phyloP scores from a whole-genome alignment of 805 yeast species.

The Ogataea nitratoaversa region DNA sequence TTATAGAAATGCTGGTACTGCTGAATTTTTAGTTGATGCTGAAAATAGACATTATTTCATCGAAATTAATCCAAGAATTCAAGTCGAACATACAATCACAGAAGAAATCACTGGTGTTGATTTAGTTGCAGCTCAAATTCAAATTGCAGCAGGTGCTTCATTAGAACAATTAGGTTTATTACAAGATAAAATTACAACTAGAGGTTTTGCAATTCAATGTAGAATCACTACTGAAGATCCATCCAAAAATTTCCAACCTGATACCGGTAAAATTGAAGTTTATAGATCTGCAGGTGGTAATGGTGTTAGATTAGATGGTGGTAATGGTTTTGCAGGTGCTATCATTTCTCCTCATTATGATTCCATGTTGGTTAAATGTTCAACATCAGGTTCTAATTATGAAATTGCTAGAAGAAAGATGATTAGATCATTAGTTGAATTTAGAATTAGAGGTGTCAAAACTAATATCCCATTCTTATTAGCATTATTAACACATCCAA shows the following conservation, averaged over 20 bases:
- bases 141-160: constrained; percentile 97
- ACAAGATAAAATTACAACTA: constrained; percentile 90
- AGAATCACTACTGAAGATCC: constrained; percentile 99
- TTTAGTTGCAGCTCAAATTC: constrained; percentile 96
- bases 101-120: constrained; percentile 99
- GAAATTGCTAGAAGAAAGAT: constrained; percentile 97
- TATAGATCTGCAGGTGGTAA: constrained; percentile 99
- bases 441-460: constrained; percentile 98
- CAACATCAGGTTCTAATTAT: constrained; percentile 94
- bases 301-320: constrained; percentile 98
- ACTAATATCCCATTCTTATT: constrained; percentile 95
- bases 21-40: constrained; percentile 90
- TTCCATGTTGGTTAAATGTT: constrained; percentile 96
- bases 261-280: constrained; percentile 96
- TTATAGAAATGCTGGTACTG: constrained; percentile 97
- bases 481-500: constrained; percentile 85
- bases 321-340: constrained; percentile 96
- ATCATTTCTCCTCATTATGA: constrained; percentile 96
- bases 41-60: constrained; percentile 95
- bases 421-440: constrained; percentile 94
- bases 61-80: constrained; percentile 97
- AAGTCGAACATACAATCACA: constrained; percentile 97
- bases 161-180: constrained; percentile 85
- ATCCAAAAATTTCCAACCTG: constrained; percentile 93
- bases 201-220: constrained; percentile 98